phyloP scores from a whole-genome alignment of 768 basidiomycete species.

The Leccinum sublutescens region DNA sequence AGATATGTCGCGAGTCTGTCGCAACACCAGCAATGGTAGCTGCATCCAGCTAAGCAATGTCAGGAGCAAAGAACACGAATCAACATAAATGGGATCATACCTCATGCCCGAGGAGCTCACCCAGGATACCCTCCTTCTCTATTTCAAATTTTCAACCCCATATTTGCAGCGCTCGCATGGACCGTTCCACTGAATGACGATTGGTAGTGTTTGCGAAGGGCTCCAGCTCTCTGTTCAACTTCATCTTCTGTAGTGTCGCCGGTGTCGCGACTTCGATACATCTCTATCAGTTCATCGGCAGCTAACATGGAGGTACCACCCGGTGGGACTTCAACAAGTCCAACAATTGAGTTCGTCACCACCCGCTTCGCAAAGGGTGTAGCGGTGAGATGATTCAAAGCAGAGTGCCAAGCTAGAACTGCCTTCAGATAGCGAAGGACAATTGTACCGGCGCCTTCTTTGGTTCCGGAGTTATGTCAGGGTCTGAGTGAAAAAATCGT shows the following conservation, averaged over 20 bases:
- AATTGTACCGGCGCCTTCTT: background rate
- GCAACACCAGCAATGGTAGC: background rate
- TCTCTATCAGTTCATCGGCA: background rate
- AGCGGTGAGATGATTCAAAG: background rate
- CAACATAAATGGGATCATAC: background rate
- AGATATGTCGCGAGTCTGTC: background rate
- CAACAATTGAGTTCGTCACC: background rate
- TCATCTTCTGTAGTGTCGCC: background rate
- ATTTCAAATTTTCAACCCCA: slow-evolving; percentile 25
- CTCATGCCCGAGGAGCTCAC: background rate
- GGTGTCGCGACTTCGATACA: background rate
- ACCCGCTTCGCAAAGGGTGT: background rate
- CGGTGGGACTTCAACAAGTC: background rate
- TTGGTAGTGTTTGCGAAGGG: background rate
- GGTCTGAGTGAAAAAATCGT: background rate
- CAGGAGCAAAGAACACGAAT: background rate
- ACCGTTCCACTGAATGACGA: background rate
- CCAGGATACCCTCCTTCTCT: background rate
- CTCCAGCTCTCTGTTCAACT: background rate
- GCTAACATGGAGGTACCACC: background rate
- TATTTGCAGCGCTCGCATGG: background rate
- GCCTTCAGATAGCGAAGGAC: background rate
- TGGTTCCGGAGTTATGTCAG: background rate
- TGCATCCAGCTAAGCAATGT: background rate
- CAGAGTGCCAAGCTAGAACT: background rate